Evolutionary conservation across 2,329 filamentous ascomycete species (phyloP), one percentile per base, ranked within the genome.

Genomic region (Hymenoscyphus albidus): DNA sequence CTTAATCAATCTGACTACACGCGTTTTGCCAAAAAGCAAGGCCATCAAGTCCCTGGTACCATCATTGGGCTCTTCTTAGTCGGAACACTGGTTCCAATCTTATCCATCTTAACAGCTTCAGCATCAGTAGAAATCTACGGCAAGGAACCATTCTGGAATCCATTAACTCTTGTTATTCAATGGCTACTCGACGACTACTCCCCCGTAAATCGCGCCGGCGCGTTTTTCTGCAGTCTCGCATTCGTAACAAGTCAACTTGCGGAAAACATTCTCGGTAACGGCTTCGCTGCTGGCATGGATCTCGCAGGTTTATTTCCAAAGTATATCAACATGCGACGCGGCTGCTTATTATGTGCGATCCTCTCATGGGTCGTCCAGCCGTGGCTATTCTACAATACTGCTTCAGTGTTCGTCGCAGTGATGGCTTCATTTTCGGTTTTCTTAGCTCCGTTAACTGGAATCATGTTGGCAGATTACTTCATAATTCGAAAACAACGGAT

Each of bases 281-380:
- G 78, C 1, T 78, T 83, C 67, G 79, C 79, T 0, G 77, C 78
- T 2, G 84, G 83, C 5, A 84, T 86, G 77, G 85, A 86, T 69
- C 74, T 85, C 55, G 79, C 83, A 0, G 81, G 80, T 0, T 72
- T 85, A 0, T 80, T 80, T 63, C 82, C 83, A 0, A 77, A 76
- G 55, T 85, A 80, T 65, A 80, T 86, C 73, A 84, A 84, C 71
- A 85, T 86, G 64, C 76, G 82, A 4, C 79, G 84, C 1, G 85
- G 84, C 0, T 78, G 44, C 10, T 3, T 51, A 3, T 2, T 51
- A 51, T 51, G 44, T 16, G 44, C 44, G 0, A 51, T 51, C n/a
- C 18, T 51, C 7, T 51, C 44, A 22, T 51, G 44, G 44, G 22
- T 51, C 18, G 44, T 51, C 9, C 44, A 51, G 12, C 74, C 84